These are phyloP conservation scores for Exidia glandulosa DNA, from an alignment of 768 basidiomycete genomes.

Conservation along the genomic window DNA sequence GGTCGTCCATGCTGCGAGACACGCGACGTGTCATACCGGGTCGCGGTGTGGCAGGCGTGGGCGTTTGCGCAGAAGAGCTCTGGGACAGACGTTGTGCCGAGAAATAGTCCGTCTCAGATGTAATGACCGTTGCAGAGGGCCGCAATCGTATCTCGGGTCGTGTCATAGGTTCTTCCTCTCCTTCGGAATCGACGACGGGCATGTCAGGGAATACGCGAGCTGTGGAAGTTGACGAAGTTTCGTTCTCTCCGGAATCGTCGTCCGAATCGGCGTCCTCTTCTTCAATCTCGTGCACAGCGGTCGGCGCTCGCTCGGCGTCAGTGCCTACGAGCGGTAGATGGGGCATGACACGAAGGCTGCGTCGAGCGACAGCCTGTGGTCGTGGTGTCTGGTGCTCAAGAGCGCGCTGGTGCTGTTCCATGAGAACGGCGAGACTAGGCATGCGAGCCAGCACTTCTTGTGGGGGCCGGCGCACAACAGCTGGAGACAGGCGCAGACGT, in stretches of 20 bases:
- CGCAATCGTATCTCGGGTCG: not conserved
- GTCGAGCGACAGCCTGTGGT: not conserved
- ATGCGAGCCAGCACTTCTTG: not conserved
- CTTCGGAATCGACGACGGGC: not conserved
- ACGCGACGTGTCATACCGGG: not conserved
- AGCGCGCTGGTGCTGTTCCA: not conserved
- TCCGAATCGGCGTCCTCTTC: slow-evolving; percentile 21
- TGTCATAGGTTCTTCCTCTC: not conserved
- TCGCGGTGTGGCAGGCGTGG: not conserved
- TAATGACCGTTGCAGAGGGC: too few relatives aligned
- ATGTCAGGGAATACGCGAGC: too few relatives aligned
- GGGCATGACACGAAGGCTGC: slow-evolving; percentile 29
- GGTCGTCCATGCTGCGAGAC: not conserved
- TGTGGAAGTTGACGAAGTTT: slow-evolving; percentile 4
- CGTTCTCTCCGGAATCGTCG: slow-evolving; percentile 16
- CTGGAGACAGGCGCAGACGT: not conserved
- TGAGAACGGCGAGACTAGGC: not conserved
- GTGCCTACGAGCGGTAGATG: slow-evolving; percentile 33
- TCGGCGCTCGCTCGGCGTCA: slow-evolving; percentile 13
- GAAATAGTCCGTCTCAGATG: not conserved
- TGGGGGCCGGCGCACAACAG: not conserved
- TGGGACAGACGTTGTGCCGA: not conserved
- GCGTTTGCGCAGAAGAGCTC: not conserved
- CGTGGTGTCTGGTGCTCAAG: not conserved
- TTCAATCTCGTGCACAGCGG: slow-evolving; percentile 18